Conservation (phyloP, 2,329 filamentous ascomycete species). For the Microascus cirrosus region DNA sequence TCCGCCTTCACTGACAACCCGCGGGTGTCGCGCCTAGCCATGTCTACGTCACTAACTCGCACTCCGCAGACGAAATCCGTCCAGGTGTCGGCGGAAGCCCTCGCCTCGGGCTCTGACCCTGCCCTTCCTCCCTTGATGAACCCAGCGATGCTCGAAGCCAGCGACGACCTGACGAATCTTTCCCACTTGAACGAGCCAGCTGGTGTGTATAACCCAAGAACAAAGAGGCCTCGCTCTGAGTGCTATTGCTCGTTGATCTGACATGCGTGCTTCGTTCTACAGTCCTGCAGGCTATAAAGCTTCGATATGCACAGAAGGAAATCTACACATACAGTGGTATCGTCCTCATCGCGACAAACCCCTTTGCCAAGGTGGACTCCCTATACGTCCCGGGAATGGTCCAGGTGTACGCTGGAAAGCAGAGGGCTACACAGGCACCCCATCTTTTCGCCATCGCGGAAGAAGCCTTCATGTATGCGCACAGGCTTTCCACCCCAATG, state of each 20-base stretch:
- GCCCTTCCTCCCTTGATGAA: constrained; percentile 93
- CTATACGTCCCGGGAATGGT: constrained; percentile 99
- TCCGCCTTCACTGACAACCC: neutral
- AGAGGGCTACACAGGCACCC: constrained; percentile 89
- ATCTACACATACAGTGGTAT: constrained; percentile 99
- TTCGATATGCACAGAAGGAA: constrained; percentile 96
- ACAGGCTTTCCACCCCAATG: neutral
- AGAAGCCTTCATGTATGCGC: constrained; percentile 84
- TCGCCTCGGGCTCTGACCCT: constrained; percentile 66
- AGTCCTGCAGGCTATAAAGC: constrained; percentile 95
- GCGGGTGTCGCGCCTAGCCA: neutral
- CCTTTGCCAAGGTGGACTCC: constrained; percentile 93
- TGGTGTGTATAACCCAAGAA: constrained; percentile 43
- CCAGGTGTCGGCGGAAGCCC: constrained; percentile 63
- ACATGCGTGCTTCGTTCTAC: constrained; percentile 8
- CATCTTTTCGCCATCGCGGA: constrained; percentile 98
- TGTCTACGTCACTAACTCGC: neutral
- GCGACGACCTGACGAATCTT: constrained; percentile 92
- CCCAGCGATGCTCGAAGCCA: constrained; percentile 93
- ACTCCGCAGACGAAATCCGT: constrained; percentile 59
- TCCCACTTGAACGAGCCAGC: constrained; percentile 98
- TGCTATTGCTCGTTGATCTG: neutral
- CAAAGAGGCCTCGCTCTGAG: neutral
- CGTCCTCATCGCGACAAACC: constrained; percentile 95
- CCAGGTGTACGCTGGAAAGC: constrained; percentile 97